These are phyloP conservation scores for Cladosporium austrohemisphaericum DNA, from an alignment of 2,329 filamentous ascomycete genomes.

Conservation along the genomic window DNA sequence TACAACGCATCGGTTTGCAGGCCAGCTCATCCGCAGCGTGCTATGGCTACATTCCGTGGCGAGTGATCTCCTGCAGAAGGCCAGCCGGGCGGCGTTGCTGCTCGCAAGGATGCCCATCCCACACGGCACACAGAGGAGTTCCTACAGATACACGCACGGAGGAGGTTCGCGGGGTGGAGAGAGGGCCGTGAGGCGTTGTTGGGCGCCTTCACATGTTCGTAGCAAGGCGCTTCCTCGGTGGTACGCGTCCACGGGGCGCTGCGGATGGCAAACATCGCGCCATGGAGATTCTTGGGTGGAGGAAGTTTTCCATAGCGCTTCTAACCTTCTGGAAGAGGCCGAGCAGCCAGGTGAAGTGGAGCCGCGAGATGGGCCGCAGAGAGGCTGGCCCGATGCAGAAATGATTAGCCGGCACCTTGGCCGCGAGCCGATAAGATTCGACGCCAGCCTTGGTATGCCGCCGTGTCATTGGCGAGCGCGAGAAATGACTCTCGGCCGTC, in stretches of 20 bases:
- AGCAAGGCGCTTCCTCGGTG: slow-evolving; percentile 12
- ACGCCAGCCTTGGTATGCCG: neutral
- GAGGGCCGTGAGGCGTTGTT: slow-evolving; percentile 1
- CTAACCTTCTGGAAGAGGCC: slow-evolving; percentile 4
- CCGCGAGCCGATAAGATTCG: slow-evolving; percentile 10
- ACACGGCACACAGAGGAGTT: neutral
- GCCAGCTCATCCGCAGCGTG: slow-evolving; percentile 2
- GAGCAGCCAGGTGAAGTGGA: neutral
- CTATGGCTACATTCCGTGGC: too few relatives aligned
- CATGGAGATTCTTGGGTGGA: slow-evolving; percentile 5
- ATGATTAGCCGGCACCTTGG: slow-evolving; percentile 1
- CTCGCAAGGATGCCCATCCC: neutral
- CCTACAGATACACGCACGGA: too few relatives aligned
- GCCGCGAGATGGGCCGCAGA: too few relatives aligned
- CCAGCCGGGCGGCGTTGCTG: neutral
- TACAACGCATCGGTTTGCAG: slow-evolving; percentile 10
- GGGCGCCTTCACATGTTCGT: slow-evolving; percentile 2
- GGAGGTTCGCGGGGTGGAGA: slow-evolving; percentile 3
- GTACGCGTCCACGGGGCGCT: neutral
- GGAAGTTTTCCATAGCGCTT: neutral
- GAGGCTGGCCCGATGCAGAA: neutral
- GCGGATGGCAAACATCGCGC: slow-evolving; percentile 3
- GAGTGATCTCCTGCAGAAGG: too few relatives aligned
- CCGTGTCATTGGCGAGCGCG: neutral
- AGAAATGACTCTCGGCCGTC: neutral